Percentiles rank a stretch among this genome's conserved stretches.
These are phyloP conservation scores for Crithidia fasciculata DNA, from an alignment of 208 protist genomes.

Conservation along the genomic window DNA sequence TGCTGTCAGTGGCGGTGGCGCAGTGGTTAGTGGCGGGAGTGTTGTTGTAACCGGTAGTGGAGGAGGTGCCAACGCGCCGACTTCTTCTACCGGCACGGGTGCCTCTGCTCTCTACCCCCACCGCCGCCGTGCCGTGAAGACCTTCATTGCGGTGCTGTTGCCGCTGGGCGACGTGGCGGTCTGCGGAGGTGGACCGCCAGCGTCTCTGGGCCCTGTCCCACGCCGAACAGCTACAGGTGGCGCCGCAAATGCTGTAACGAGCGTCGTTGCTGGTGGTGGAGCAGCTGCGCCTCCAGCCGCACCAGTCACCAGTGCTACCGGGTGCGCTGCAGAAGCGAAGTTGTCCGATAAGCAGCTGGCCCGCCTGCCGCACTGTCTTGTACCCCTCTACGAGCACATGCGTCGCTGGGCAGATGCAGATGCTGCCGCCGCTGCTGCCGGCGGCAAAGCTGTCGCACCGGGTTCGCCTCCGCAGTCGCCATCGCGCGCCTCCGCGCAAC, in stretches of 20 bases:
- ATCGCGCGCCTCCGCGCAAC: neutral
- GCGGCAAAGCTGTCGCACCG: neutral
- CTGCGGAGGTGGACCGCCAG: constrained; percentile 31
- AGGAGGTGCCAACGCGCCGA: neutral
- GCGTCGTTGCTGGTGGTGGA: neutral
- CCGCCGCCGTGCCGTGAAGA: constrained; percentile 17
- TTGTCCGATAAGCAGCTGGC: neutral
- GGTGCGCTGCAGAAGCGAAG: neutral
- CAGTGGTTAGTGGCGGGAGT: neutral
- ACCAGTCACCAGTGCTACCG: too few relatives aligned
- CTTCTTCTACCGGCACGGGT: neutral
- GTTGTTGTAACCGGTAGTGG: neutral
- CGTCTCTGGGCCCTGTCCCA: too few relatives aligned
- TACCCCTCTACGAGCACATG: constrained; percentile 6
- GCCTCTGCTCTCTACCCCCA: constrained; percentile 20
- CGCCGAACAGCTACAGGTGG: too few relatives aligned
- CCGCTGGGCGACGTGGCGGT: constrained; percentile 50
- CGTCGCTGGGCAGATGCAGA: neutral
- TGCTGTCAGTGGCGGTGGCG: neutral
- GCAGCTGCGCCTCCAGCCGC: neutral
- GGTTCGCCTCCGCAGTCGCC: neutral
- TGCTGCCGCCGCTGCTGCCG: neutral
- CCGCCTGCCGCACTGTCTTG: neutral
- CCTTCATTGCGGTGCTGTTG: constrained; percentile 57
- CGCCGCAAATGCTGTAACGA: too few relatives aligned